These are phyloP conservation scores for Ajuga reptans DNA, from an alignment of 305 asterid genomes.

Conservation along the genomic window DNA sequence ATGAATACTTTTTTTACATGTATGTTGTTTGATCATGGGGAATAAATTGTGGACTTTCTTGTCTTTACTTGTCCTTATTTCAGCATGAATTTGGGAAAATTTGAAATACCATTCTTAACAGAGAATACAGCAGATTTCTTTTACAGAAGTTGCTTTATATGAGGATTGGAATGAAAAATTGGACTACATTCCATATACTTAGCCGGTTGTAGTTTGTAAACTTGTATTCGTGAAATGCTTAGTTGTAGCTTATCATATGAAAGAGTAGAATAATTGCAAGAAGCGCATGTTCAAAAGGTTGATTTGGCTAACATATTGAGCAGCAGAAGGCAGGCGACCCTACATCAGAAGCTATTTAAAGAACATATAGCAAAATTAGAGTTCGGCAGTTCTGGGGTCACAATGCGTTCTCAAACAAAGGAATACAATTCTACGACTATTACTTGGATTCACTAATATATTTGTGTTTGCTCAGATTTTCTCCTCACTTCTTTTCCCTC, in stretches of 20 bases:
- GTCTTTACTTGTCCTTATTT: background rate
- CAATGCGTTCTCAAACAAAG: background rate
- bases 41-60: background rate
- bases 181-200: background rate
- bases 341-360: background rate
- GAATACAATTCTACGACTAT: background rate
- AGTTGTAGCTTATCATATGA: background rate
- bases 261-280: background rate
- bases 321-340: too few species aligned
- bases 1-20: background rate
- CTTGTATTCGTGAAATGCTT: constrained; percentile 5
- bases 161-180: background rate
- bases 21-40: background rate
- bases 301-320: background rate
- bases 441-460: background rate
- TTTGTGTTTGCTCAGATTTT: background rate
- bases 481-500: background rate
- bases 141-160: background rate
- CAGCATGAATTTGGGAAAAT: background rate
- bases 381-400: background rate
- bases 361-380: background rate
- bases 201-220: background rate
- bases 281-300: background rate
- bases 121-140: background rate
- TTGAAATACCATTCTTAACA: background rate